Evolutionary conservation across 2,329 filamentous ascomycete species (phyloP).

Genomic region (Claviceps maximensis): DNA sequence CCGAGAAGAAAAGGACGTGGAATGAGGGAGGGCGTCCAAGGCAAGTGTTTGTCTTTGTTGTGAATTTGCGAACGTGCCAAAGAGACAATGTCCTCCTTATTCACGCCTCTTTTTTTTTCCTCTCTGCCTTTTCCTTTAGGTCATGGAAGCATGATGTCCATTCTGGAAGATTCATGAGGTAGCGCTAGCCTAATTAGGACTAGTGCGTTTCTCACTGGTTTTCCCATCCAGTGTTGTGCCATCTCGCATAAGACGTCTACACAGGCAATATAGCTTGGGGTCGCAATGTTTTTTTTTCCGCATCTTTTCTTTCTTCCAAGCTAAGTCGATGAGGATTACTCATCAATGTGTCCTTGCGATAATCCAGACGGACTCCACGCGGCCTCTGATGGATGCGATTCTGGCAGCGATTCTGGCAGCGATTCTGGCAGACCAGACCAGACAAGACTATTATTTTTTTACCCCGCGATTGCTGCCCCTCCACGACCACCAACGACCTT

Average conservation of each 20-base stretch:
- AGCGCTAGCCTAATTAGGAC: conserved; percentile 11
- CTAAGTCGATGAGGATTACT: too few species aligned
- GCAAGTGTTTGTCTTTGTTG: background rate
- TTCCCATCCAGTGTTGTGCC: background rate
- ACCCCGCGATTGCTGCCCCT: conserved; percentile 3
- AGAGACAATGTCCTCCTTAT: background rate
- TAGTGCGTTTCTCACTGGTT: conserved; percentile 13
- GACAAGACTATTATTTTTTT: background rate
- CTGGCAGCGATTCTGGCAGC: too few species aligned
- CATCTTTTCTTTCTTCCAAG: too few species aligned
- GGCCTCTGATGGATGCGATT: too few species aligned
- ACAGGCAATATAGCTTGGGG: background rate
- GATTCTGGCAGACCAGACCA: too few species aligned
- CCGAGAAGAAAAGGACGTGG: too few species aligned
- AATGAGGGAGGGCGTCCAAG: background rate
- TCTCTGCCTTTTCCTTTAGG: background rate
- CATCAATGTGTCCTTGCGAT: too few species aligned
- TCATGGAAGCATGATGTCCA: conserved; percentile 12
- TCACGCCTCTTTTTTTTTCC: background rate
- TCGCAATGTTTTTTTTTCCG: too few species aligned
- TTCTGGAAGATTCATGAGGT: conserved; percentile 29
- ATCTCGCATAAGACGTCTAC: background rate
- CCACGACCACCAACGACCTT: background rate
- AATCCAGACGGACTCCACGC: too few species aligned
- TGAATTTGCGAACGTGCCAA: background rate